These are phyloP conservation scores for Xylaria sp. DNA, from an alignment of 2,329 filamentous ascomycete species.

Conservation along the genomic window DNA sequence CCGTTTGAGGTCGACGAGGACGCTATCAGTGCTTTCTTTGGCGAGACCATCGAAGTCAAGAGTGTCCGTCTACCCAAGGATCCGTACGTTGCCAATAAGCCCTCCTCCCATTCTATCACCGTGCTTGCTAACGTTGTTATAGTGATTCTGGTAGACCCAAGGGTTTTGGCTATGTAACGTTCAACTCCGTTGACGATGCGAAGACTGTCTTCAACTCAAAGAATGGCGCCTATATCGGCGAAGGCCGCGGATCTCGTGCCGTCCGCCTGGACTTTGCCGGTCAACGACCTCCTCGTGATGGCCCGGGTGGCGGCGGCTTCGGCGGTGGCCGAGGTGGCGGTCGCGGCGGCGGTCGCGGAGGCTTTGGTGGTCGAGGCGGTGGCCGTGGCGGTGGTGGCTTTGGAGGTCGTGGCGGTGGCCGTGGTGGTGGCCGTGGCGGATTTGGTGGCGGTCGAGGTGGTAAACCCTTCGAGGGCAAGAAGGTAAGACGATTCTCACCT, in stretches of 20 bases:
- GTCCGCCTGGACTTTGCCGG: conserved; percentile 86
- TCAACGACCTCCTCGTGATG: conserved; percentile 70
- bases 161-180: conserved; percentile 93
- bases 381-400: conserved; percentile 58
- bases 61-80: conserved; percentile 91
- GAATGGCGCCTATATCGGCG: conserved; percentile 71
- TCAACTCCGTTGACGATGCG: conserved; percentile 83
- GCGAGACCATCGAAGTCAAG: conserved; percentile 74
- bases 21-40: conserved; percentile 77
- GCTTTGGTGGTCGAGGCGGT: conserved; percentile 54
- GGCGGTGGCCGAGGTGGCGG: conserved; percentile 64
- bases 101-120: background rate
- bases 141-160: conserved; percentile 85
- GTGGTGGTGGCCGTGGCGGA: conserved; percentile 52
- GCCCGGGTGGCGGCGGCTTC: conserved; percentile 57
- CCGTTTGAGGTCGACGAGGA: conserved; percentile 86
- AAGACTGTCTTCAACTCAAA: conserved; percentile 76
- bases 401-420: conserved; percentile 63
- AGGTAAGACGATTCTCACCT: conserved; percentile 54
- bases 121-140: conserved; percentile 45
- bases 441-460: conserved; percentile 58
- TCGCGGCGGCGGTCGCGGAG: conserved; percentile 62
- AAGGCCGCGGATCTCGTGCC: conserved; percentile 75
- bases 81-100: conserved; percentile 61
- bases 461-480: conserved; percentile 79